These are phyloP conservation scores for Calonectria hongkongensis DNA, from an alignment of 2,329 filamentous ascomycete genomes.

Conservation along the genomic window DNA sequence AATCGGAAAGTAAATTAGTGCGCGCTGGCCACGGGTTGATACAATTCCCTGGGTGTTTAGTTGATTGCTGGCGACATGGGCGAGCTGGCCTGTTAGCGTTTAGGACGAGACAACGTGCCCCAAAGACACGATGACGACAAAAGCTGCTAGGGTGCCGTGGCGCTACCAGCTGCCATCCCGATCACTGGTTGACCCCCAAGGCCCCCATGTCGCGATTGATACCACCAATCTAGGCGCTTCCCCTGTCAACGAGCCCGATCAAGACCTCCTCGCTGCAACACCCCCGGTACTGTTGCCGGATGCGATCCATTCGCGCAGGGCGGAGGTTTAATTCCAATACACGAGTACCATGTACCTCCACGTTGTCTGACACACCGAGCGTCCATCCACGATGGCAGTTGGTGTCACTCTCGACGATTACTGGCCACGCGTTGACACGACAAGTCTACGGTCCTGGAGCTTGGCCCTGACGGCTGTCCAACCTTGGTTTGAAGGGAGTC, in stretches of 20 bases:
- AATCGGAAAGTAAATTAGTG: slow-evolving; percentile 12
- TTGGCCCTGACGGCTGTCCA: background rate
- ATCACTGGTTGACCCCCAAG: background rate
- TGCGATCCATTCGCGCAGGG: slow-evolving; percentile 29
- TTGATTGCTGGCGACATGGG: slow-evolving; percentile 1
- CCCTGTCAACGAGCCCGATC: slow-evolving; percentile 25
- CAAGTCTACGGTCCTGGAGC: background rate
- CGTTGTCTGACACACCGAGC: background rate
- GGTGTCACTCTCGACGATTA: slow-evolving; percentile 11
- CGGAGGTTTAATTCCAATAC: slow-evolving; percentile 24
- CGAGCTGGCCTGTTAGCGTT: slow-evolving; percentile 33
- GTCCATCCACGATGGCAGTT: background rate
- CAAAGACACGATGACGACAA: slow-evolving; percentile 35
- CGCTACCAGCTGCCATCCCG: slow-evolving; percentile 9
- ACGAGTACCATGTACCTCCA: slow-evolving; percentile 21
- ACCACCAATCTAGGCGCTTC: slow-evolving; percentile 23
- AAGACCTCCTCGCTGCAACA: background rate
- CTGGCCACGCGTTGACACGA: slow-evolving; percentile 7
- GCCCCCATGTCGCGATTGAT: slow-evolving; percentile 19
- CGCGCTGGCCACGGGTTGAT: slow-evolving; percentile 14
- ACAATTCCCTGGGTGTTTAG: slow-evolving; percentile 14
- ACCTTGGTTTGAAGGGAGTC: background rate
- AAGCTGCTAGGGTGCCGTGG: slow-evolving; percentile 2
- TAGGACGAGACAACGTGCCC: slow-evolving; percentile 34
- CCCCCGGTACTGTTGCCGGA: slow-evolving; percentile 10